Evolutionary conservation across 139 green algal genomes (phyloP), one percentile per base, ranked within the genome.

Genomic region (Chlorella vulgaris): DNA sequence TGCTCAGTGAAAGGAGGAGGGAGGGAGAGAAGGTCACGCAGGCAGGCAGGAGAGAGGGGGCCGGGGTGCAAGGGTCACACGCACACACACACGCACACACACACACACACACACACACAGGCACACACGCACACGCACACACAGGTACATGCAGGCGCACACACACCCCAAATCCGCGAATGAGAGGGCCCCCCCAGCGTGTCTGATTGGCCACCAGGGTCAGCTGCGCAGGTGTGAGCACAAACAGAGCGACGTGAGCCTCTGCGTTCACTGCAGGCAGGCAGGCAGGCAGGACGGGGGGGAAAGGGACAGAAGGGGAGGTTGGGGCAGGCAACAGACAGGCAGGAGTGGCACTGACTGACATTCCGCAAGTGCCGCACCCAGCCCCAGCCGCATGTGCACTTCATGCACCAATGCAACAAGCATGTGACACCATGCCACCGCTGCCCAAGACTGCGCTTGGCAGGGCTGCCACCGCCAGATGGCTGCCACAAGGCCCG

Each of bases 201-300:
- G 74, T 76, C 26, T 73, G 51, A 28, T 83, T 43, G 31, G 58
- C 61, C 29, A 83, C 78, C 73, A 79, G 53, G 40, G 24, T 26
- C 28, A 58, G 63, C 65, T 86, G 82, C 67, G 55, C 5, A 22
- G 50, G 21, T 26, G 26, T 43, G 13, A 39, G 55, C 26, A 83
- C 28, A 53, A 83, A 83, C 53, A 86, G 51, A 47, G 82, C 82
- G n/a, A 83, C 63, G 73, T 86, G 75, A 42, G 74, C 63, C 65
- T 73, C 28, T 5, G 42, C 67, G 2, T 42, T 21, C 51, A 50
- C 73, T 79, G 73, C 73, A 55, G 69, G 69, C 36, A 53, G 7
- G 66, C 31, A 31, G 5, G 66, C n/a, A 5, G 29, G 40, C 26
- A 29, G 8, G n/a, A 29, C 24, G 6, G 39, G 15, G 29, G 26